These are phyloP conservation scores for Alternaria tenuissima DNA, from an alignment of 2,329 filamentous ascomycete species.

Conservation along the genomic window DNA sequence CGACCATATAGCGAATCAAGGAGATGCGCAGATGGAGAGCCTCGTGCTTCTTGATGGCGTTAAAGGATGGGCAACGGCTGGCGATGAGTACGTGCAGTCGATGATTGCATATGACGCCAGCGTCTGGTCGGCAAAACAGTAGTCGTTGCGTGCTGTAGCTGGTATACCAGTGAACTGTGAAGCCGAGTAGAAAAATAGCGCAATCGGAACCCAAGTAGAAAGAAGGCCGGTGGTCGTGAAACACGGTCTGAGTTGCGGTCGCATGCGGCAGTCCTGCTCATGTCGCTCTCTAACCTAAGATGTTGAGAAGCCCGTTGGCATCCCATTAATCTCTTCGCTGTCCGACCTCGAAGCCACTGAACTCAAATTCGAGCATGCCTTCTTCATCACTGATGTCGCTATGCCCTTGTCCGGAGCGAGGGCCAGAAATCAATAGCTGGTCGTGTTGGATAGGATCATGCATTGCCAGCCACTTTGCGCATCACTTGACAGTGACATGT, in stretches of 20 bases:
- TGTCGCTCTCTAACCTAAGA: not conserved
- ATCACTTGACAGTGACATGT: not conserved
- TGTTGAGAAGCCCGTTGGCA: not conserved
- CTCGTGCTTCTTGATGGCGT: conserved; percentile 62
- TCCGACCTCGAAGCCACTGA: not conserved
- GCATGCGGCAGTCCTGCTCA: not conserved
- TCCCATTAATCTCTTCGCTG: not conserved
- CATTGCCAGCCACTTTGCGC: not conserved
- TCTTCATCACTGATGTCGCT: not conserved
- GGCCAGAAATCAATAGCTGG: not conserved
- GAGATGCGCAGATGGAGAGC: conserved; percentile 57
- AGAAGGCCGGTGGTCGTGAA: not conserved
- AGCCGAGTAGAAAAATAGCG: not conserved
- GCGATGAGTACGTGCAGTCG: conserved; percentile 56
- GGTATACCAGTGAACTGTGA: not conserved
- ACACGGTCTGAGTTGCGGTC: not conserved
- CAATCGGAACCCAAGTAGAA: not conserved
- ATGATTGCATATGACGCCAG: conserved; percentile 60
- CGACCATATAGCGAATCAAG: conserved; percentile 58
- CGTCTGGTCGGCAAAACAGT: not conserved
- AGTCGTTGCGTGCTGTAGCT: not conserved
- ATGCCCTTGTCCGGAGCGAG: not conserved
- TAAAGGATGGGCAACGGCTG: conserved; percentile 62
- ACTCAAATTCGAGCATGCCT: not conserved
- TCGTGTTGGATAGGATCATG: not conserved